These are phyloP conservation scores for Tolypocladium paradoxum DNA, from an alignment of 2,329 filamentous ascomycete genomes.

Conservation along the genomic window DNA sequence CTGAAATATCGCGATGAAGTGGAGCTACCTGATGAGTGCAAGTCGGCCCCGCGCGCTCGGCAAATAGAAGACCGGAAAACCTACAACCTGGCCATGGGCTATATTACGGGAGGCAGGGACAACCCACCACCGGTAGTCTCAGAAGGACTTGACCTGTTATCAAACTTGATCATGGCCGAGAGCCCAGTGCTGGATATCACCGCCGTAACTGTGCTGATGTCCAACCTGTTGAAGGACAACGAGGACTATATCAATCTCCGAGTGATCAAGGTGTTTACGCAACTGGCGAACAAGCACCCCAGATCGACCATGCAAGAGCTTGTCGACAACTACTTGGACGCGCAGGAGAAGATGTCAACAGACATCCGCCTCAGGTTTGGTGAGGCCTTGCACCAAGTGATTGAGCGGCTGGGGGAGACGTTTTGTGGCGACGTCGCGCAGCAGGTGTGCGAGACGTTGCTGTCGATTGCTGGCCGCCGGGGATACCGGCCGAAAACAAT, in stretches of 20 bases:
- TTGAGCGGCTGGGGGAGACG: constrained; percentile 47
- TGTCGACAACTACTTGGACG: constrained; percentile 57
- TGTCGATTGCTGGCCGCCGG: constrained; percentile 54
- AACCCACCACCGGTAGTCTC: constrained; percentile 56
- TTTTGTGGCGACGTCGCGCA: constrained; percentile 43
- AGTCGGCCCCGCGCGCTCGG: constrained; percentile 29
- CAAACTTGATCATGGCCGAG: constrained; percentile 40
- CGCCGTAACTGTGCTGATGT: constrained; percentile 50
- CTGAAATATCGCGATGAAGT: constrained; percentile 45
- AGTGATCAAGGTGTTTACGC: constrained; percentile 54
- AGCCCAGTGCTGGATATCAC: constrained; percentile 57
- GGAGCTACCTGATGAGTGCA: constrained; percentile 29
- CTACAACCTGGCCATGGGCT: constrained; percentile 52
- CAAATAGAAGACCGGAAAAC: constrained; percentile 50
- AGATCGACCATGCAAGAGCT: constrained; percentile 51
- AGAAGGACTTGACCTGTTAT: constrained; percentile 52
- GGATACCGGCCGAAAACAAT: constrained; percentile 50
- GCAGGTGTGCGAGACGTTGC: constrained; percentile 44
- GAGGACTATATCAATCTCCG: constrained; percentile 64
- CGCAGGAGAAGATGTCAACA: constrained; percentile 43
- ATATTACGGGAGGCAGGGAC: constrained; percentile 46
- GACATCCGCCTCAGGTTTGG: constrained; percentile 59
- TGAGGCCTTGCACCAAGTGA: constrained; percentile 53
- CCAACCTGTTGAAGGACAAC: constrained; percentile 50
- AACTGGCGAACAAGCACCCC: constrained; percentile 51